A percentile compares a stretch with the other conserved stretches of the same genome.
phyloP scores from a whole-genome alignment of 495 filamentous ascomycete species.

The Penicillium nucicola region DNA sequence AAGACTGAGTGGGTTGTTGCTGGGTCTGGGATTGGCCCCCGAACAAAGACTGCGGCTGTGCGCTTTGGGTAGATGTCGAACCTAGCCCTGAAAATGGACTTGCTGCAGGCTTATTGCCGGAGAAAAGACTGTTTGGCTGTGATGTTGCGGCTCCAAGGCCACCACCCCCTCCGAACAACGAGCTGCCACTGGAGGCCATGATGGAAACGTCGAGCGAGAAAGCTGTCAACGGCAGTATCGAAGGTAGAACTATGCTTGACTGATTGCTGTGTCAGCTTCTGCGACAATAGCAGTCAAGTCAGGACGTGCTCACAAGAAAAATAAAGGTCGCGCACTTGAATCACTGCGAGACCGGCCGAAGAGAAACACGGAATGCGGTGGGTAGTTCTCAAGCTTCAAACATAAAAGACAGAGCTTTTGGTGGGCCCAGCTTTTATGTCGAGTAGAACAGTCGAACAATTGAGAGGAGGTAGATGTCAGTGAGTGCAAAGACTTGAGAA shows the following conservation, averaged over 20 bases:
- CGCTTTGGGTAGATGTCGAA: slow-evolving; percentile 18
- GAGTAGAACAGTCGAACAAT: not conserved
- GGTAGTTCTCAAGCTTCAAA: not conserved
- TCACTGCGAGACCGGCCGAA: not conserved
- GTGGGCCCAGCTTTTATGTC: not conserved
- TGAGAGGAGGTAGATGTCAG: not conserved
- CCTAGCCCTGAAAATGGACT: slow-evolving; percentile 11
- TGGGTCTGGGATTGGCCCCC: slow-evolving; percentile 30
- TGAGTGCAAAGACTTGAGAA: slow-evolving; percentile 7
- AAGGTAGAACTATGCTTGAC: too few relatives aligned
- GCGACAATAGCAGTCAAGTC: not conserved
- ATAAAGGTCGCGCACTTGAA: not conserved
- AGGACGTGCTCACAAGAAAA: slow-evolving; percentile 14
- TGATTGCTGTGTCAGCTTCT: not conserved
- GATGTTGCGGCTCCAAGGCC: slow-evolving; percentile 29
- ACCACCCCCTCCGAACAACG: slow-evolving; percentile 35
- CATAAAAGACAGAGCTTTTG: not conserved
- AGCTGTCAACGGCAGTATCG: not conserved
- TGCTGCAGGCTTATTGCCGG: slow-evolving; percentile 27
- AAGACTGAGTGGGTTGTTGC: slow-evolving; percentile 31
- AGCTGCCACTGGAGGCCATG: slow-evolving; percentile 28
- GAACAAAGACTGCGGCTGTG: slow-evolving; percentile 27
- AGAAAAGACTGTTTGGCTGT: slow-evolving; percentile 31
- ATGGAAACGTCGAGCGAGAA: not conserved
- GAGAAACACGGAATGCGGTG: not conserved